Evolutionary conservation across 2,329 filamentous ascomycete species (phyloP).

Genomic region (Harringtonia lauricola): DNA sequence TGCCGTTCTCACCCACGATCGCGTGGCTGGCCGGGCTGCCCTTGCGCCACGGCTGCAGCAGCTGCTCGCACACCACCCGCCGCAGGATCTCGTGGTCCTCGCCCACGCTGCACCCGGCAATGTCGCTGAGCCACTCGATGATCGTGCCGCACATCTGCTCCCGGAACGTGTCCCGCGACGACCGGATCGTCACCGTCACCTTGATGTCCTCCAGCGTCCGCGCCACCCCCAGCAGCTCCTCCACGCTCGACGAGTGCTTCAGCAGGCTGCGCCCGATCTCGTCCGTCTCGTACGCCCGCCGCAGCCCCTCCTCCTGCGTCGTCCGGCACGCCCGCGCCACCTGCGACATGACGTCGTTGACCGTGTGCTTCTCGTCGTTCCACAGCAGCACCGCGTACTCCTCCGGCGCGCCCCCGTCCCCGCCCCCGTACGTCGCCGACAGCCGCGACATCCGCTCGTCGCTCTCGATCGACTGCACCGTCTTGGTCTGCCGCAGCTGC

Average conservation of each 20-base stretch:
- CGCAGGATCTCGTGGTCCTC: slow-evolving; percentile 69
- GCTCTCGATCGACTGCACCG: slow-evolving; percentile 63
- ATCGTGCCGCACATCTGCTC: slow-evolving; percentile 99
- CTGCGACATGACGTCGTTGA: slow-evolving; percentile 81
- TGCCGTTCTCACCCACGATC: slow-evolving; percentile 63
- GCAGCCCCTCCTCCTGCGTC: slow-evolving; percentile 53
- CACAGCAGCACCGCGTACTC: slow-evolving; percentile 83
- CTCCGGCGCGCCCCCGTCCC: slow-evolving; percentile 52
- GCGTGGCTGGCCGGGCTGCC: slow-evolving; percentile 78
- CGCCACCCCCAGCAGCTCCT: slow-evolving; percentile 64
- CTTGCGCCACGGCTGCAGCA: slow-evolving; percentile 76
- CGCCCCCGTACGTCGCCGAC: slow-evolving; percentile 61
- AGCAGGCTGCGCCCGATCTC: slow-evolving; percentile 79
- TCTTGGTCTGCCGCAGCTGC: slow-evolving; percentile 79
- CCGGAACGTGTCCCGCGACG: slow-evolving; percentile 85
- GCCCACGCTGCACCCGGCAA: slow-evolving; percentile 78
- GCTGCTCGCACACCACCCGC: slow-evolving; percentile 77
- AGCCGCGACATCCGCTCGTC: slow-evolving; percentile 77
- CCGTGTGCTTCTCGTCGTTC: slow-evolving; percentile 98
- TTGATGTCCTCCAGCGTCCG: slow-evolving; percentile 90
- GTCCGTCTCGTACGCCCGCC: slow-evolving; percentile 80
- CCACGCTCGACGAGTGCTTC: slow-evolving; percentile 62
- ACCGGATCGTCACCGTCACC: slow-evolving; percentile 88
- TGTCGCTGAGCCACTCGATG: slow-evolving; percentile 90
- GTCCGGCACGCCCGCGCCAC: slow-evolving; percentile 81